Evolutionary conservation across 2,329 filamentous ascomycete species (phyloP).

Genomic region (Calonectria fujianensis): DNA sequence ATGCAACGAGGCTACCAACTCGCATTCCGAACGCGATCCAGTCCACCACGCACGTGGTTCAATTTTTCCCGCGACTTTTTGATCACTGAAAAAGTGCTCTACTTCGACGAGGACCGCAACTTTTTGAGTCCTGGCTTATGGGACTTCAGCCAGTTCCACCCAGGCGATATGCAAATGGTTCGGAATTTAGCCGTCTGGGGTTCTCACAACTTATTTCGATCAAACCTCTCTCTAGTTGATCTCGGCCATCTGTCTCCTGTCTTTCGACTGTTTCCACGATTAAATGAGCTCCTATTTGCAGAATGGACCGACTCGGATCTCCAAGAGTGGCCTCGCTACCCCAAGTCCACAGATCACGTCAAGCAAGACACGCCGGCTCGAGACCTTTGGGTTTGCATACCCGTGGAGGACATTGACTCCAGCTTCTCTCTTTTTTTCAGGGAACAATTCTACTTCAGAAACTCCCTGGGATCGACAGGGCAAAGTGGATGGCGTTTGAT

Average conservation of each 20-base stretch:
- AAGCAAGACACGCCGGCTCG: background rate
- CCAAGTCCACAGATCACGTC: background rate
- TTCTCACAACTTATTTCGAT: background rate
- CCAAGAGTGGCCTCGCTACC: background rate
- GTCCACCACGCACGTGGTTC: constrained; percentile 5
- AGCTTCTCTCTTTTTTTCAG: background rate
- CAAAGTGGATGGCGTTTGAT: background rate
- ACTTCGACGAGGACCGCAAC: fast-evolving
- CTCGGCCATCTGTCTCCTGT: background rate
- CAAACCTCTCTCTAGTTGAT: background rate
- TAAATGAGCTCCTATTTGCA: background rate
- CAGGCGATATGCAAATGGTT: background rate
- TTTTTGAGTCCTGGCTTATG: background rate
- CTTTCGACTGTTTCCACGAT: background rate
- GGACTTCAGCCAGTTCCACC: background rate
- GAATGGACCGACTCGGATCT: background rate
- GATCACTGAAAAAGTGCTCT: background rate
- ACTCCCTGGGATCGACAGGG: background rate
- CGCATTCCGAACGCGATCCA: constrained; percentile 14
- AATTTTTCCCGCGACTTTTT: constrained; percentile 8
- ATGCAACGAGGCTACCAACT: background rate
- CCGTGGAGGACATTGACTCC: background rate
- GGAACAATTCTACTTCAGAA: background rate
- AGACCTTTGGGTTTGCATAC: background rate
- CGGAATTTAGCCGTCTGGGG: background rate